Base-by-base conservation (phyloP, 306 rosid species). In the Herpetospermum pedunculosum region DNA sequence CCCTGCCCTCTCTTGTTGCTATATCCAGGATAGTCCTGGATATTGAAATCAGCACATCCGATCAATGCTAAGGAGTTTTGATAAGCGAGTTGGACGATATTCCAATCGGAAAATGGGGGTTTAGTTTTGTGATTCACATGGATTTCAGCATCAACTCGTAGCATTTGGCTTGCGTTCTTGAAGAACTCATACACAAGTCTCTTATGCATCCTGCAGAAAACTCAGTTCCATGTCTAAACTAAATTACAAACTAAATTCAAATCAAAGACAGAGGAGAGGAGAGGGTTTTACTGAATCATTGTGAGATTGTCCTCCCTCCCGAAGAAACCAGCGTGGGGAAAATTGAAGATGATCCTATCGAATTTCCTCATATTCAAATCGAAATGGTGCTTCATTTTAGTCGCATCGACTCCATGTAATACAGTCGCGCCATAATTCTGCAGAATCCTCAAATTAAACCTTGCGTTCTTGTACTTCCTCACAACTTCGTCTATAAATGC, bases 261-360 rank as follows among this genome's bases (percentile, higher is more conserved):
- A 53, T 23, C 30, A 9, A 55, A 4, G 38, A 15, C 72, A 37
- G 77, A 25, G 15, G 8, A 54, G 63, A 53, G 75, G 75, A 34
- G n/a, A n/a, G n/a, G n/a, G n/a, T n/a, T 62, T 80, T 77, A 89
- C 92, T 64, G 14, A 53, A 89, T 87, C 81, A 82, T 1, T 5
- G 0, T 1, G 4, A 0, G 0, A 67, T 16, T 6, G 30, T 37
- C 75, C 76, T 85, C 96, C 34, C 18, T 85, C 28, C 82, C 50
- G 21, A 21, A 34, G 50, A 89, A 89, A 53, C 89, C 95, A 0
- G 88, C 89, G 79, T 87, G 95, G 57, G 91, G 95, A 58, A 89
- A 87, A 73, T 89, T 89, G 80, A 78, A 87, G 74, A 85, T 77
- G 49, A 89, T 60, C 23, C 83, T 65, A 80, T 89, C 92, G 54